Conservation (phyloP, 495 filamentous ascomycete genomes). For the Pseudoneurospora amorphoporcata region DNA sequence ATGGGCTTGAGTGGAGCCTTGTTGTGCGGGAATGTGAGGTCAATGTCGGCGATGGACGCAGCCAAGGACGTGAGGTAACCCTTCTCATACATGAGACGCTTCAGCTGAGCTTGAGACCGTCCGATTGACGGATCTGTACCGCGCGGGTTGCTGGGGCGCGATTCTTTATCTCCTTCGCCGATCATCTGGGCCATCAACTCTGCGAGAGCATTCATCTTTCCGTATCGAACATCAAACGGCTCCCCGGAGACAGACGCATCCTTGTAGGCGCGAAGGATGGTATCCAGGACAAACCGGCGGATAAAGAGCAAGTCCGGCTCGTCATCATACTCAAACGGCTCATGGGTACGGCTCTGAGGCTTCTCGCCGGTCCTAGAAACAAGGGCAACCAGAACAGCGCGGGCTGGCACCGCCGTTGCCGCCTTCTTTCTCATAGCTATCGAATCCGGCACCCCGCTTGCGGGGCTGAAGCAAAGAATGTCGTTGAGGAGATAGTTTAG, state of each 20-base stretch:
- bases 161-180: slow-evolving; percentile 57
- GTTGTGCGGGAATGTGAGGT: slow-evolving; percentile 86
- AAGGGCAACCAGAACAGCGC: slow-evolving; percentile 75
- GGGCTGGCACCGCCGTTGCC: slow-evolving; percentile 74
- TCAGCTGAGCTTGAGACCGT: slow-evolving; percentile 61
- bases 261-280: slow-evolving; percentile 82
- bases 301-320: slow-evolving; percentile 86
- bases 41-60: slow-evolving; percentile 87
- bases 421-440: slow-evolving; percentile 70
- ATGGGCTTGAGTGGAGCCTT: slow-evolving; percentile 95
- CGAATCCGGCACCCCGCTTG: slow-evolving; percentile 59
- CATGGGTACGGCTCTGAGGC: slow-evolving; percentile 33
- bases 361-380: slow-evolving; percentile 78
- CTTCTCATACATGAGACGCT: slow-evolving; percentile 95
- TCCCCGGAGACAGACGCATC: slow-evolving; percentile 75
- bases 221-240: slow-evolving; percentile 75
- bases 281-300: slow-evolving; percentile 88
- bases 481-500: slow-evolving; percentile 87
- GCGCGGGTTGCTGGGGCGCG: slow-evolving; percentile 28
- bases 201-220: slow-evolving; percentile 70
- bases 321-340: slow-evolving; percentile 57
- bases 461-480: slow-evolving; percentile 67
- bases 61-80: slow-evolving; percentile 83
- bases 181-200: slow-evolving; percentile 93
- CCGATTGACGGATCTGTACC: slow-evolving; percentile 20